Conservation (phyloP, 164 flowering plant species). For the Tinospora cordifolia region DNA sequence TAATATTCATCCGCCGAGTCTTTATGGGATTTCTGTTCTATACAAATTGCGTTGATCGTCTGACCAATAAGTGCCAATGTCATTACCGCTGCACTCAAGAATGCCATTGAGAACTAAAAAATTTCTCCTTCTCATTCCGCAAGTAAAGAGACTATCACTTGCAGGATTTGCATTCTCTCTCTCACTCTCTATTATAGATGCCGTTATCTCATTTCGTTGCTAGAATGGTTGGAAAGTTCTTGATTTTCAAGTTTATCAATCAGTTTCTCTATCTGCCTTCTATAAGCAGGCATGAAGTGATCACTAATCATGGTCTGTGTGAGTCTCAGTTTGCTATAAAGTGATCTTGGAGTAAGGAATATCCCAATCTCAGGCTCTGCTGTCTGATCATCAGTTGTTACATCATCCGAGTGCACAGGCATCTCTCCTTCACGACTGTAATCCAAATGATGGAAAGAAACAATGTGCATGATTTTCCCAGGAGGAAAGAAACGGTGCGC, state of each 20-base stretch:
- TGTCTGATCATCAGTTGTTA: slow-evolving; percentile 9
- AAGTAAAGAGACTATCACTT: too few species aligned
- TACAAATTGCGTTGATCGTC: too few species aligned
- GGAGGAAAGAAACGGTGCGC: slow-evolving; percentile 82
- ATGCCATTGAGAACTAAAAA: too few species aligned
- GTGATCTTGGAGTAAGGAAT: slow-evolving; percentile 62
- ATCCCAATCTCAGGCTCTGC: slow-evolving; percentile 50
- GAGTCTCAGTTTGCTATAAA: slow-evolving; percentile 78
- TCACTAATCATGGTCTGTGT: slow-evolving; percentile 84
- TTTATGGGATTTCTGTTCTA: too few species aligned
- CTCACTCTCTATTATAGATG: not conserved
- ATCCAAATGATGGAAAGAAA: slow-evolving; percentile 28
- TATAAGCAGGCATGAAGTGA: slow-evolving; percentile 90
- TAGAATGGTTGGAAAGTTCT: slow-evolving; percentile 1
- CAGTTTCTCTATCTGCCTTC: slow-evolving; percentile 71
- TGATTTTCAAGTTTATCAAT: slow-evolving; percentile 56
- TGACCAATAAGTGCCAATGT: too few species aligned
- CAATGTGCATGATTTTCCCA: slow-evolving; percentile 86
- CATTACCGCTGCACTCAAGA: too few species aligned
- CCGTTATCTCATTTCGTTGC: not conserved
- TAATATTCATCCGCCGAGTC: too few species aligned
- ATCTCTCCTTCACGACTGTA: slow-evolving; percentile 21
- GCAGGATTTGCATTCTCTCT: too few species aligned
- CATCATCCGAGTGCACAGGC: slow-evolving; percentile 18
- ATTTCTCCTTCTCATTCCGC: too few species aligned